These are phyloP conservation scores for Boletales sp. DNA, from an alignment of 768 basidiomycete genomes.

Conservation along the genomic window DNA sequence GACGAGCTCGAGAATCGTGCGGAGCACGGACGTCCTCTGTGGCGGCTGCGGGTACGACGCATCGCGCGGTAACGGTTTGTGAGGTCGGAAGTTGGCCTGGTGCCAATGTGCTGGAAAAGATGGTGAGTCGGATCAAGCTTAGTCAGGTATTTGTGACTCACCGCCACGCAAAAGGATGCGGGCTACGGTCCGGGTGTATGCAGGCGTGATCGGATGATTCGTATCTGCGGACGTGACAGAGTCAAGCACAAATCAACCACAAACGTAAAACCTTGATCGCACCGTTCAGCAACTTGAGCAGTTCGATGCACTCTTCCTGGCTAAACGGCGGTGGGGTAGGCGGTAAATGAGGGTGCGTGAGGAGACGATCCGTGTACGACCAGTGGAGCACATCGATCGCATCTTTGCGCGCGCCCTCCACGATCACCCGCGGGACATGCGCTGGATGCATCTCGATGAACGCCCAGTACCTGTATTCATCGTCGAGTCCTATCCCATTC, in stretches of 20 bases:
- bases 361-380: slow-evolving; percentile 76
- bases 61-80: slow-evolving; percentile 62
- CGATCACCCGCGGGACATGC: slow-evolving; percentile 51
- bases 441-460: slow-evolving; percentile 80
- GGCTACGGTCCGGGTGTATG: slow-evolving; percentile 63
- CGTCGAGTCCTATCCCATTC: slow-evolving; percentile 54
- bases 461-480: slow-evolving; percentile 79
- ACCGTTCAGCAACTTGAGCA: slow-evolving; percentile 54
- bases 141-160: slow-evolving; percentile 31
- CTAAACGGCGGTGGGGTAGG: slow-evolving; percentile 63
- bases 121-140: slow-evolving; percentile 1
- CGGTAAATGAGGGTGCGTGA: slow-evolving; percentile 48
- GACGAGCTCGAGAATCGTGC: slow-evolving; percentile 54
- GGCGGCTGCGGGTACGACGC: slow-evolving; percentile 28
- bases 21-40: slow-evolving; percentile 39
- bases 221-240: slow-evolving; percentile 10
- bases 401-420: slow-evolving; percentile 54
- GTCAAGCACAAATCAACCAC: background rate
- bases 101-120: slow-evolving; percentile 54
- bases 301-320: slow-evolving; percentile 74
- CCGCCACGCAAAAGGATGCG: slow-evolving; percentile 67
- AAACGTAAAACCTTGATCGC: background rate
- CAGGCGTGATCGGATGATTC: slow-evolving; percentile 27
- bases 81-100: slow-evolving; percentile 64
- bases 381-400: slow-evolving; percentile 76